Evolutionary conservation across 78 protist species (phyloP), one percentile per base, ranked within the genome.

Genomic region (Cyanophora paradoxa): DNA sequence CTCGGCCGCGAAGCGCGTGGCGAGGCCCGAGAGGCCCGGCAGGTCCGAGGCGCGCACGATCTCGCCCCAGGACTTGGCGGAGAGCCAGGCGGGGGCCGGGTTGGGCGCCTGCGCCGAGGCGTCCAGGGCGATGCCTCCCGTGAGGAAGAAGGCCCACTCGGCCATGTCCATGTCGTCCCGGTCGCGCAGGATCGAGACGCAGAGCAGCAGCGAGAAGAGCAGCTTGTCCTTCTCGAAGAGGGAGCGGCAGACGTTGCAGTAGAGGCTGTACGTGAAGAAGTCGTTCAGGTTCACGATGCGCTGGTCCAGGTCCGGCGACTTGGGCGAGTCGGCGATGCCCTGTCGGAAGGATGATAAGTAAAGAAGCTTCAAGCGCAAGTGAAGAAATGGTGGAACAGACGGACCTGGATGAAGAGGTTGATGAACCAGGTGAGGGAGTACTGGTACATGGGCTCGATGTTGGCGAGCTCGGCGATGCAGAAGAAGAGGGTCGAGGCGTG

Each of bases 381-480:
- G n/a, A n/a, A n/a, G n/a, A n/a, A n/a, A n/a, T n/a, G n/a, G n/a
- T n/a, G n/a, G n/a, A n/a, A n/a, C n/a, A n/a, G n/a, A n/a, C n/a
- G n/a, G n/a, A n/a, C 65, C 26, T 14, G 24, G 71, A 19, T 16
- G 50, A 57, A 80, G 30, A 80, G 54, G 30, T 39, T 40, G 69
- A 64, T 42, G 71, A 80, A 80, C 76, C 84, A 66, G 17, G 24
- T 11, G 30, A 26, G 52, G 48, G 64, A 28, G 6, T 44, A 30
- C 75, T 91, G 91, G 58, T 91, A 87, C 90, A 87, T 91, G 19
- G 81, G 72, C 39, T 87, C 91, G 48, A 85, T 59, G 75, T 57
- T 57, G 2, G 91, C 65, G 17, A 88, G 79, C 22, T 77, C 83
- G 8, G 88, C 42, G 36, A 87, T 62, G 74, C 76, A 68, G 81